Evolutionary conservation across 768 basidiomycete genomes (phyloP).

Genomic region (Kondoa malvinella): DNA sequence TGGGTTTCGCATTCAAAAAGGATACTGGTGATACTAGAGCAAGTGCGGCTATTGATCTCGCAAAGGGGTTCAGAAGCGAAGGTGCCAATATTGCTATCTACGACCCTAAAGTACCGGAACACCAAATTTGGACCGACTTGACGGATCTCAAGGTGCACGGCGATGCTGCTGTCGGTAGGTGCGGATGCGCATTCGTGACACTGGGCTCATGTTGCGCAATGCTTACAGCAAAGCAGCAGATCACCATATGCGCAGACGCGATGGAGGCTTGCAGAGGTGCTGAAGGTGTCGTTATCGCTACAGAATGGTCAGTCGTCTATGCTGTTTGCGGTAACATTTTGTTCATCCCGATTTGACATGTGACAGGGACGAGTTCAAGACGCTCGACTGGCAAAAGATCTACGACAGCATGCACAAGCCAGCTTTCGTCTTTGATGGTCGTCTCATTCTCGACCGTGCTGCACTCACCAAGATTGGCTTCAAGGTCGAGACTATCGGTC

Average conservation of each 20-base stretch:
- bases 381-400: constrained; percentile 74
- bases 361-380: constrained; percentile 72
- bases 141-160: constrained; percentile 42
- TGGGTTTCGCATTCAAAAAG: constrained; percentile 98
- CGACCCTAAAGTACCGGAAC: constrained; percentile 66
- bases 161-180: constrained; percentile 44
- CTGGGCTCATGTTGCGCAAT: neutral
- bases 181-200: neutral
- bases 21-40: constrained; percentile 99
- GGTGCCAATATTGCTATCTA: constrained; percentile 71
- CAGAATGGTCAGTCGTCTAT: constrained; percentile 40
- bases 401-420: constrained; percentile 88
- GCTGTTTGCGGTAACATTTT: neutral
- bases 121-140: constrained; percentile 59
- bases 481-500: constrained; percentile 39
- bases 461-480: constrained; percentile 74
- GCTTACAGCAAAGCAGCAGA: constrained; percentile 62
- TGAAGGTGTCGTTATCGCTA: constrained; percentile 88
- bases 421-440: constrained; percentile 92
- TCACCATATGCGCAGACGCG: constrained; percentile 58
- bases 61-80: constrained; percentile 83
- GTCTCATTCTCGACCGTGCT: constrained; percentile 66
- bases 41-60: constrained; percentile 82
- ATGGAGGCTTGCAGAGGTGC: constrained; percentile 72
- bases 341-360: neutral